These are phyloP conservation scores for Hanseniaspora meyeri DNA, from an alignment of 805 yeast genomes.

Conservation along the genomic window DNA sequence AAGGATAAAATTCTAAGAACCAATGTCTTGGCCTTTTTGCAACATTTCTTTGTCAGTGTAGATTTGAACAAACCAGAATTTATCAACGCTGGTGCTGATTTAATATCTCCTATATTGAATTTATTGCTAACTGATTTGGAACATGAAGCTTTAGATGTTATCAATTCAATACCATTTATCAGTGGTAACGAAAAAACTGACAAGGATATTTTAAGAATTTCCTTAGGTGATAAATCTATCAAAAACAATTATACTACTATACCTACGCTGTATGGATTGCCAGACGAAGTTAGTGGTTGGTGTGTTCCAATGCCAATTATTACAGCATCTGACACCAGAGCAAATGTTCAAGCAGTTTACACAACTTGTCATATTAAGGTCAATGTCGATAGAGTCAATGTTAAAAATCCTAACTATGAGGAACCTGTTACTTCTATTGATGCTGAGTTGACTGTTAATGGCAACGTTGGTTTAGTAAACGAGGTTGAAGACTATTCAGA, in stretches of 20 bases:
- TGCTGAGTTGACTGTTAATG: neutral
- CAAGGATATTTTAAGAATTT: conserved; percentile 81
- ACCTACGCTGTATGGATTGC: conserved; percentile 86
- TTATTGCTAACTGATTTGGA: conserved; percentile 74
- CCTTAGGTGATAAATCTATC: conserved; percentile 69
- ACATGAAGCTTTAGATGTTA: conserved; percentile 74
- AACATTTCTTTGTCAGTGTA: conserved; percentile 61
- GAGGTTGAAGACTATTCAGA: neutral
- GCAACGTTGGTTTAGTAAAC: neutral
- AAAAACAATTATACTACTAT: conserved; percentile 74
- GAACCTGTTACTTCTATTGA: neutral
- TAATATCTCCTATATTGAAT: conserved; percentile 79
- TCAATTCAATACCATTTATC: conserved; percentile 74
- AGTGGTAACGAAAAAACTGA: conserved; percentile 76
- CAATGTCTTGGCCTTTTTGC: conserved; percentile 67
- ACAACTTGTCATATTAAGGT: conserved; percentile 52
- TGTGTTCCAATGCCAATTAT: conserved; percentile 90
- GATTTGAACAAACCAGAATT: conserved; percentile 70
- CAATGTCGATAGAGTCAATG: conserved; percentile 10
- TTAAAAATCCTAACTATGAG: conserved; percentile 7
- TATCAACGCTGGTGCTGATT: conserved; percentile 84
- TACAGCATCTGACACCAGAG: conserved; percentile 76
- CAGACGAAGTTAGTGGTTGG: conserved; percentile 88
- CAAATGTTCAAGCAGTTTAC: conserved; percentile 90
- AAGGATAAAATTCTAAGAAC: conserved; percentile 63